phyloP scores from a whole-genome alignment of 805 yeast species.

The Clavispora asparagi region DNA sequence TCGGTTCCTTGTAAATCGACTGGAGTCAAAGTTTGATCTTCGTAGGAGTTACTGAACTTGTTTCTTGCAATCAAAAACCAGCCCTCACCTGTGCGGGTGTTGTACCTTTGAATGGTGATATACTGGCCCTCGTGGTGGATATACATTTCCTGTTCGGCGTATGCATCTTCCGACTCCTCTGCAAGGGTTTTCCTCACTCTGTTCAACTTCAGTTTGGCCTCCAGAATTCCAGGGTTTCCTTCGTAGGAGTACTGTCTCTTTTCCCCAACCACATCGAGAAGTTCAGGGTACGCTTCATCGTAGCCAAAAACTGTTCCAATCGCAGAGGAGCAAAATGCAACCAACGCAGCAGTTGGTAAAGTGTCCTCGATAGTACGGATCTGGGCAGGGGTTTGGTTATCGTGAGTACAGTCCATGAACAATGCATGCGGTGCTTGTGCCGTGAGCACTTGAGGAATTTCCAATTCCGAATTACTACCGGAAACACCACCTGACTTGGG shows the following conservation, averaged over 20 bases:
- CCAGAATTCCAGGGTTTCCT: constrained; percentile 59
- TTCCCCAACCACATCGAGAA: constrained; percentile 79
- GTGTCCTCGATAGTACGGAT: constrained; percentile 93
- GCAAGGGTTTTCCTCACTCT: constrained; percentile 55
- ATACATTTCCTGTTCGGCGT: constrained; percentile 73
- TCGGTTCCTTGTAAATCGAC: constrained; percentile 54
- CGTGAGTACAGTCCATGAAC: constrained; percentile 98
- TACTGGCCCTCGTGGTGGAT: constrained; percentile 92
- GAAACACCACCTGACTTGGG: constrained; percentile 22
- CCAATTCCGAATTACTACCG: constrained; percentile 52
- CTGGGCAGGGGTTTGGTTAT: constrained; percentile 83
- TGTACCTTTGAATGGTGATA: constrained; percentile 83
- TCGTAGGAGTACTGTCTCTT: constrained; percentile 53
- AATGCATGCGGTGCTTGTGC: constrained; percentile 85
- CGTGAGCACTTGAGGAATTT: constrained; percentile 60
- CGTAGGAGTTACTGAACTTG: constrained; percentile 50
- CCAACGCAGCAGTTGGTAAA: constrained; percentile 89
- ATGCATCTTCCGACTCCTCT: constrained; percentile 49
- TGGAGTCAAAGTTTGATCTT: constrained; percentile 53
- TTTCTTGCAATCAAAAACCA: constrained; percentile 85
- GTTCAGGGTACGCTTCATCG: constrained; percentile 84
- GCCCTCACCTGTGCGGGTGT: constrained; percentile 81
- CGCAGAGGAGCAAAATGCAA: constrained; percentile 88
- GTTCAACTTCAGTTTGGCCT: constrained; percentile 59
- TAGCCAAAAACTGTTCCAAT: constrained; percentile 92